Base-by-base conservation (phyloP, 352 stramenopile species). In the Globisporangium irregulare region DNA sequence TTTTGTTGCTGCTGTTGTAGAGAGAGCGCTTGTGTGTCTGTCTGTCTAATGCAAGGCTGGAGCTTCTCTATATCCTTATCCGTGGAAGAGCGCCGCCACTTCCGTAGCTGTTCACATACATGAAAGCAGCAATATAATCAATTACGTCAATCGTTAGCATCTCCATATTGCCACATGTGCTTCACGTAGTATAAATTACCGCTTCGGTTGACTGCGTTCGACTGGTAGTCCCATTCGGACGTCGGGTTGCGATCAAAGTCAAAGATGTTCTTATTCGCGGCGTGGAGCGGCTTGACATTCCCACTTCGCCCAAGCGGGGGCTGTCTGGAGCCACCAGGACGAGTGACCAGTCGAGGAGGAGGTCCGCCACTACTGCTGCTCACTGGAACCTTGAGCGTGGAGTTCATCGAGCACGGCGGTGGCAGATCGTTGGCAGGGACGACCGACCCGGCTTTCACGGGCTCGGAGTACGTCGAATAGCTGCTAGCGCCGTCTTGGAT, bases 241-340 rank as follows among this genome's bases (percentile, higher is more conserved):
- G 84, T 90, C 18, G 84, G 81, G 48, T 82, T 78, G 27, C 73
- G 74, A 8, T 60, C 75, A 54, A 92, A 92, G 57, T 92, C 79
- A 36, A 92, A 81, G 12, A 62, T 34, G 36, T 68, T 69, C 22
- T 36, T 63, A 9, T 51, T 46, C 25, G 24, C 34, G 29, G 51
- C 27, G 32, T 48, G 56, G 10, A 64, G 48, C 24, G 69, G 55
- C 18, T 46, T 68, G 15, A 60, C 15, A 41, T 25, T 22, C 10
- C 8, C 58, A 34, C 4, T 14, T 54, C 58, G 53, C 0, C 46
- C 27, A 10, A 24, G 38, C 64, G 51, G 18, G 43, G 43, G 66
- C 63, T 66, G 62, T 67, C 64, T 76, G 68, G n/a, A 51, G 60
- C 36, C 43, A 32, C 41, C 64, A 27, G 73, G 59, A 7, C 73